Evolutionary conservation across 164 flowering plant species (phyloP).

Genomic region (Amborella trichopoda): DNA sequence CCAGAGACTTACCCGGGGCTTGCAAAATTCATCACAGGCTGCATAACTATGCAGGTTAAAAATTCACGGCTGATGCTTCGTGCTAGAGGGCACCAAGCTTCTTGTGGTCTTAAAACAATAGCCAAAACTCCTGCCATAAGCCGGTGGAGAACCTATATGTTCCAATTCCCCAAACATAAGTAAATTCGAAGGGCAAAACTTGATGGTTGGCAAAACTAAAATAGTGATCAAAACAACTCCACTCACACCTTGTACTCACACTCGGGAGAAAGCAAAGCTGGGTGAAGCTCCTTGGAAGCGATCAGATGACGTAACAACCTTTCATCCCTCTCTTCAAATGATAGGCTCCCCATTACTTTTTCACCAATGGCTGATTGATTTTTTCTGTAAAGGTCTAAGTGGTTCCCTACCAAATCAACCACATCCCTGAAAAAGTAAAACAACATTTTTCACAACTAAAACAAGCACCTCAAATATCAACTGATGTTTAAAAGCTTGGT

Average conservation of each 20-base stretch:
- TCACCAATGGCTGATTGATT: slow-evolving; percentile 80
- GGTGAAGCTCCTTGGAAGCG: slow-evolving; percentile 90
- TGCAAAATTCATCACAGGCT: slow-evolving; percentile 82
- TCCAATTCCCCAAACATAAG: no score
- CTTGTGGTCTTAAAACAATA: slow-evolving; percentile 70
- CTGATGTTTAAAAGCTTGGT: slow-evolving; percentile 7
- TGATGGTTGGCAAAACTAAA: neutral
- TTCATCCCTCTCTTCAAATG: slow-evolving; percentile 93
- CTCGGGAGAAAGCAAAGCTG: slow-evolving; percentile 89
- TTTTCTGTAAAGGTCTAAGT: slow-evolving; percentile 80
- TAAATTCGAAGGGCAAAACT: no score
- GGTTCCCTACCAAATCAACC: slow-evolving; percentile 73
- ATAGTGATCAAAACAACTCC: slow-evolving; percentile 23
- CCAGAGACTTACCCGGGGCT: slow-evolving; percentile 60
- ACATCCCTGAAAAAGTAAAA: slow-evolving; percentile 58
- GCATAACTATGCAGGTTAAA: slow-evolving; percentile 79
- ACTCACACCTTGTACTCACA: slow-evolving; percentile 99
- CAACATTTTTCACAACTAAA: neutral
- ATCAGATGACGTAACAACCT: slow-evolving; percentile 80
- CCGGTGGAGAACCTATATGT: slow-evolving; percentile 86
- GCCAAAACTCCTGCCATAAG: slow-evolving; percentile 72
- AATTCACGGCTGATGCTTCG: slow-evolving; percentile 77
- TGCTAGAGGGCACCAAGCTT: slow-evolving; percentile 82
- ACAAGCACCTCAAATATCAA: no score
- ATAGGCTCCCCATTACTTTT: slow-evolving; percentile 81